Evolutionary conservation across 108 stramenopile species (phyloP), one percentile per base, ranked within the genome.

Genomic region (Cyclotella baltica): DNA sequence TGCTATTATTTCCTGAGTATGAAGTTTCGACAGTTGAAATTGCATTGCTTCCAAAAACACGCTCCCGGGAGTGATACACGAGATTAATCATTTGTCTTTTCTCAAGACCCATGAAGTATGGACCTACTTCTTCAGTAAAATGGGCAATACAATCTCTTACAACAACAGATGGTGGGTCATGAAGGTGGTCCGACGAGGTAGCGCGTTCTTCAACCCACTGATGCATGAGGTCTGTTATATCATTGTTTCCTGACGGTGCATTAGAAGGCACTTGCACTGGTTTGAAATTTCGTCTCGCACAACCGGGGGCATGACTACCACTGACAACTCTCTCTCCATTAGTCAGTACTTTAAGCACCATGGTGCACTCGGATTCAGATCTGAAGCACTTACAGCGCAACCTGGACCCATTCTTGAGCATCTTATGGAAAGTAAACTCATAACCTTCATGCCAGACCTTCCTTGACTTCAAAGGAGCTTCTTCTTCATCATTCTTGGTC

Each of bases 31-130:
- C 61, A 19, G 19, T 62, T 4, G 61, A 62, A 33, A 62, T 62
- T 4, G 13, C 35, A 35, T 62, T 36, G 25, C 30, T 13, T 20
- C 61, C 61, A 62, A 62, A 62, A 20, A 62, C 22, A 9, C 61
- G 19, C 13, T 62, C 35, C 33, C 61, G 61, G 36, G 61, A 62
- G 22, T 62, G 61, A 62, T 62, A 62, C 1, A 62, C 61, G 19
- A 62, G 61, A 22, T 62, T 62, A 18, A 2, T 11, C 61, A 62
- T 62, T 22, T 62, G 61, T 62, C 0, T 10, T 36, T 62, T 62
- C 31, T 62, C 61, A 15, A 62, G 13, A 20, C 61, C 61, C 16
- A 35, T 16, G 11, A 62, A 62, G n/a, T 62, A 35, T 20, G 61
- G 11, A 36, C 61, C 61, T 2, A 62, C 61, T 15, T 33, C 31